phyloP scores from a whole-genome alignment of 768 basidiomycete species.

The Boletus reticuloceps region DNA sequence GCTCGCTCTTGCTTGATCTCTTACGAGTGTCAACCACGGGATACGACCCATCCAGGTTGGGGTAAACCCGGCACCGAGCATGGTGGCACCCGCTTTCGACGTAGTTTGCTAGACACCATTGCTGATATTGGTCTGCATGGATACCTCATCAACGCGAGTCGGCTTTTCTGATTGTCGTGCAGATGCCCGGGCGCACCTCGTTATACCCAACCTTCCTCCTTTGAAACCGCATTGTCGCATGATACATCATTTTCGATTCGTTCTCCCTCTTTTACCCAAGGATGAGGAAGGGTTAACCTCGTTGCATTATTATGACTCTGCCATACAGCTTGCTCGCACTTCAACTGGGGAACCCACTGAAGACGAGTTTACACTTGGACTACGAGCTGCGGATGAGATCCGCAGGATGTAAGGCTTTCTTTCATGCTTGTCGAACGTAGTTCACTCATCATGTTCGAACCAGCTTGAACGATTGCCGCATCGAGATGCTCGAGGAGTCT shows the following conservation, averaged over 20 bases:
- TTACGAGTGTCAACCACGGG: constrained; percentile 68
- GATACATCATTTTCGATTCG: constrained; percentile 78
- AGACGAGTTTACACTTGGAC: constrained; percentile 62
- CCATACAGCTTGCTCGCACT: constrained; percentile 68
- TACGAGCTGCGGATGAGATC: constrained; percentile 61
- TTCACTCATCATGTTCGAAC: not conserved
- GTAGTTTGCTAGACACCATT: constrained; percentile 68
- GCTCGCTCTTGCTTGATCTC: constrained; percentile 70
- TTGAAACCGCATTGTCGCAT: constrained; percentile 73
- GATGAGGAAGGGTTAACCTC: constrained; percentile 66
- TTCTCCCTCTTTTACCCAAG: constrained; percentile 56
- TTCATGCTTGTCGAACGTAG: not conserved
- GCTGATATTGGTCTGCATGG: constrained; percentile 56
- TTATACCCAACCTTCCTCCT: constrained; percentile 70
- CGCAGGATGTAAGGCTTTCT: constrained; percentile 45
- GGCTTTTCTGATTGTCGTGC: constrained; percentile 5
- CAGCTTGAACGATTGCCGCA: constrained; percentile 61
- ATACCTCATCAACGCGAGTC: not conserved
- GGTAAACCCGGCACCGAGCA: constrained; percentile 66
- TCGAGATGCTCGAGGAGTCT: constrained; percentile 63
- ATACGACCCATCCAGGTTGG: constrained; percentile 70
- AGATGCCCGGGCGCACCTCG: constrained; percentile 69
- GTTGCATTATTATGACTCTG: constrained; percentile 75
- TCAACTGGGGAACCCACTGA: constrained; percentile 59
- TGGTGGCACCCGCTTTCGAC: constrained; percentile 62